phyloP scores from a whole-genome alignment of 805 yeast genomes.

The Yamadazyma akitaensis region DNA sequence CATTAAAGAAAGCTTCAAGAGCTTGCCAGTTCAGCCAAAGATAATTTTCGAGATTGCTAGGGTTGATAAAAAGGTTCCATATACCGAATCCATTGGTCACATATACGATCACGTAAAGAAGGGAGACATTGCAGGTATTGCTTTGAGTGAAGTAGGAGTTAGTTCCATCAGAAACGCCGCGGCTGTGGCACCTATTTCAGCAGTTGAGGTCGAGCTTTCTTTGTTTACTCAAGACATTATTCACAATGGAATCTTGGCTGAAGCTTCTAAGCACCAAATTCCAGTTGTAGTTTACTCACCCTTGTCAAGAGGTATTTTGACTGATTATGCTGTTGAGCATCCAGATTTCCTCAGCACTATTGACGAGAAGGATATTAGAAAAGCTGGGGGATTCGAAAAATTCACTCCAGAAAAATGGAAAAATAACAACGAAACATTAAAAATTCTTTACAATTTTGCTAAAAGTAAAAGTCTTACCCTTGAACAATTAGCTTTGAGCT shows the following conservation, averaged over 20 bases:
- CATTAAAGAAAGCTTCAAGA: slow-evolving; percentile 26
- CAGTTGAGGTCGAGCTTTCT: slow-evolving; percentile 79
- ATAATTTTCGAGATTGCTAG: slow-evolving; percentile 69
- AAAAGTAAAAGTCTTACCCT: slow-evolving; percentile 49
- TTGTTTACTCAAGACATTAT: slow-evolving; percentile 60
- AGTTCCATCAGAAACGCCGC: slow-evolving; percentile 61
- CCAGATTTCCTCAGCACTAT: slow-evolving; percentile 15
- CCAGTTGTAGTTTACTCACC: slow-evolving; percentile 84
- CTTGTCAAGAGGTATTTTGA: slow-evolving; percentile 71
- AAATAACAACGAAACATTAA: slow-evolving; percentile 50
- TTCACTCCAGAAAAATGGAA: slow-evolving; percentile 54
- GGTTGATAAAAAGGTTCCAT: slow-evolving; percentile 53
- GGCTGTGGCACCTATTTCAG: slow-evolving; percentile 53
- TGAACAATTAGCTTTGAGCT: slow-evolving; percentile 46
- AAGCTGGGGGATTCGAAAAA: slow-evolving; percentile 28
- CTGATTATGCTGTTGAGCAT: slow-evolving; percentile 52
- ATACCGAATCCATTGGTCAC: slow-evolving; percentile 56
- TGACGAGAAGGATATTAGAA: slow-evolving; percentile 4
- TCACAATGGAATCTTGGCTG: slow-evolving; percentile 59
- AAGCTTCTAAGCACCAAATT: slow-evolving; percentile 54
- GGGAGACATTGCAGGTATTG: slow-evolving; percentile 67
- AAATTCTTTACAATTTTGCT: slow-evolving; percentile 43
- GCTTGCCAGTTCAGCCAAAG: slow-evolving; percentile 27
- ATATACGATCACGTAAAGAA: slow-evolving; percentile 56
- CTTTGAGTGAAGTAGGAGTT: slow-evolving; percentile 70